These are phyloP conservation scores for Megacollybia marginata DNA, from an alignment of 768 basidiomycete genomes.

Conservation along the genomic window DNA sequence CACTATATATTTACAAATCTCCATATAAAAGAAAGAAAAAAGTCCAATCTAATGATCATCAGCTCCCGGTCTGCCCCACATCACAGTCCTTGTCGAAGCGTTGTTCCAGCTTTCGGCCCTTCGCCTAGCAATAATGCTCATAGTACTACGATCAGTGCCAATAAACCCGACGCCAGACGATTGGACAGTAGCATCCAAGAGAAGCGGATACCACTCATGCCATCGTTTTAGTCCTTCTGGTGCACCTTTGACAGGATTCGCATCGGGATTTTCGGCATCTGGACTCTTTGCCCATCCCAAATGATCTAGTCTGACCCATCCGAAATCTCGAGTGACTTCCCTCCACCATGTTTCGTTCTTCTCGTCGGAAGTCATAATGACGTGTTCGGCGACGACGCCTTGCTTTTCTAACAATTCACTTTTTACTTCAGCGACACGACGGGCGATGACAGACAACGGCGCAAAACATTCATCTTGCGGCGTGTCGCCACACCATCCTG, in stretches of 20 bases:
- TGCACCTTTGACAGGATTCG: background rate
- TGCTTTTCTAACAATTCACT: constrained; percentile 36
- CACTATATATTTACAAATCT: too few relatives aligned
- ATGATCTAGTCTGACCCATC: constrained; percentile 50
- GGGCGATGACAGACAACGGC: constrained; percentile 43
- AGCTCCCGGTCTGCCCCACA: constrained; percentile 50
- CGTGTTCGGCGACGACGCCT: constrained; percentile 39
- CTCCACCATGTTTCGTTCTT: constrained; percentile 49
- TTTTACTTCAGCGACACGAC: constrained; percentile 49
- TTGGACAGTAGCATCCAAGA: constrained; percentile 70
- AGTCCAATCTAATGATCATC: constrained; percentile 43
- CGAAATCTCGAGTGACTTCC: constrained; percentile 33
- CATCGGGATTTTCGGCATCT: background rate
- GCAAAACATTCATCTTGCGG: constrained; percentile 43
- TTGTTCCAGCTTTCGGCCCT: constrained; percentile 62
- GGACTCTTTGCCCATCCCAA: constrained; percentile 1
- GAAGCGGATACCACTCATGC: constrained; percentile 53
- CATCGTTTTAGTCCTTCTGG: background rate
- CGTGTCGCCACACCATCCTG: constrained; percentile 33
- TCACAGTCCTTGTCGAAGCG: constrained; percentile 43
- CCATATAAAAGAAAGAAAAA: background rate
- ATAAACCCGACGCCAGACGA: constrained; percentile 62
- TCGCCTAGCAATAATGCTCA: constrained; percentile 59
- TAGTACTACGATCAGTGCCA: constrained; percentile 66
- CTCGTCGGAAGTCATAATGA: constrained; percentile 65